These are phyloP conservation scores for Globisporangium radiosum DNA, from an alignment of 352 stramenopile species.

Conservation along the genomic window DNA sequence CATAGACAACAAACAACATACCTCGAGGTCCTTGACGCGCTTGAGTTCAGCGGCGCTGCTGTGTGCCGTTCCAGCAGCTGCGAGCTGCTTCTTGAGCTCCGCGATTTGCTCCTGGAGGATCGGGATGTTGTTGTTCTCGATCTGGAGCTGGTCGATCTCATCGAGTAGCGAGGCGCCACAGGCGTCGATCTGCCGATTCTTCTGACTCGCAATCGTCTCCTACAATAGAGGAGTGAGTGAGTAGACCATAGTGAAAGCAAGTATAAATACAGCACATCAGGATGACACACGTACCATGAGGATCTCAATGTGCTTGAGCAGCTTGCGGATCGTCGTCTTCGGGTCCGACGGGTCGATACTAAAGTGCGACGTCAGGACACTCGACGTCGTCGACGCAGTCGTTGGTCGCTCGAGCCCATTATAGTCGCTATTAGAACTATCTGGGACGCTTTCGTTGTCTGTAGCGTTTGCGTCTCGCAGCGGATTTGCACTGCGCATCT, in stretches of 20 bases:
- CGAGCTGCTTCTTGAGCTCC: slow-evolving; percentile 52
- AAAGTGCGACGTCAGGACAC: slow-evolving; percentile 43
- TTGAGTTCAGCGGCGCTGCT: slow-evolving; percentile 15
- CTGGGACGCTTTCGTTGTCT: background rate
- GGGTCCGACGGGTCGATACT: slow-evolving; percentile 74
- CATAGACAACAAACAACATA: slow-evolving; percentile 3
- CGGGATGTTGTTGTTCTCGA: slow-evolving; percentile 84
- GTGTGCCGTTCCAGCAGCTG: background rate
- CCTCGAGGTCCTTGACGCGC: slow-evolving; percentile 38
- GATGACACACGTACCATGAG: slow-evolving; percentile 37
- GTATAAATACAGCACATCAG: background rate
- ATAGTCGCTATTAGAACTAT: no score
- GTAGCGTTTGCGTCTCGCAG: slow-evolving; percentile 3
- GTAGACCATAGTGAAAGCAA: background rate
- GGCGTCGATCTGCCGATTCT: slow-evolving; percentile 42
- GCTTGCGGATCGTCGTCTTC: slow-evolving; percentile 71
- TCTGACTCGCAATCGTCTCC: slow-evolving; percentile 53
- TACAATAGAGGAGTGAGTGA: slow-evolving; percentile 8
- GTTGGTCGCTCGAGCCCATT: slow-evolving; percentile 10
- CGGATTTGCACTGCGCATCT: slow-evolving; percentile 52
- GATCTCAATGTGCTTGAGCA: slow-evolving; percentile 81
- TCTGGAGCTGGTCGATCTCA: slow-evolving; percentile 59
- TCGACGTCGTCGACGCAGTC: slow-evolving; percentile 12
- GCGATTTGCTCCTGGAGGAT: slow-evolving; percentile 68
- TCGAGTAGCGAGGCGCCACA: slow-evolving; percentile 42